A percentile compares a stretch with the other conserved stretches of the same genome.
Evolutionary conservation across 176 grass and related monocot species (phyloP).

Genomic region (Hyparrhenia diplandra): DNA sequence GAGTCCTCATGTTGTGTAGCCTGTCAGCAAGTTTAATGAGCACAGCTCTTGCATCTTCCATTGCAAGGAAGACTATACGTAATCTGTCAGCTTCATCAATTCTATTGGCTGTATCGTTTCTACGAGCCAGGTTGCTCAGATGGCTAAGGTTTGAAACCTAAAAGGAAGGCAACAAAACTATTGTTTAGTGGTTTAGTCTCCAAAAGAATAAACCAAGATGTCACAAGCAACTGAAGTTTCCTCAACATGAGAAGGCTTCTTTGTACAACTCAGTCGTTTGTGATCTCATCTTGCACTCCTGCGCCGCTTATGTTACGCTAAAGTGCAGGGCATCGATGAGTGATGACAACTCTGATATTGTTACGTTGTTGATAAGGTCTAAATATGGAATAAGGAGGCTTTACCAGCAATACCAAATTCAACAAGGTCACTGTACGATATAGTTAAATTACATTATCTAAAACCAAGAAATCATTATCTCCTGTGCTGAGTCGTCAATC

Average conservation of each 20-base stretch:
- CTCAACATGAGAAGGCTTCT: background rate
- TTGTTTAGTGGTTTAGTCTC: background rate
- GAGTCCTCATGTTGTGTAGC: constrained; percentile 70
- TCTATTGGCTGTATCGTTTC: constrained; percentile 67
- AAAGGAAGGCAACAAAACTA: background rate
- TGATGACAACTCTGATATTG: background rate
- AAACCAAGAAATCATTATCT: background rate
- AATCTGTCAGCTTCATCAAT: constrained; percentile 67
- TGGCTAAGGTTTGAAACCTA: constrained; percentile 83
- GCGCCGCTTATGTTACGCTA: background rate
- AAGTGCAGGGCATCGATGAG: background rate
- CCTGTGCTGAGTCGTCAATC: background rate
- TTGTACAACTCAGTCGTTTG: background rate
- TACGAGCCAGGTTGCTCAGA: constrained; percentile 78
- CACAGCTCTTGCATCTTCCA: constrained; percentile 65
- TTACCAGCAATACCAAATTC: background rate
- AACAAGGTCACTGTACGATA: background rate
- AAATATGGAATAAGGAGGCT: background rate
- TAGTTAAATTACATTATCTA: background rate
- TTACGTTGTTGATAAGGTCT: background rate
- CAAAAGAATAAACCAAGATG: background rate
- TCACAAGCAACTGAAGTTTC: background rate
- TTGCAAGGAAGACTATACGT: constrained; percentile 68
- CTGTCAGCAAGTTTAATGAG: constrained; percentile 80
- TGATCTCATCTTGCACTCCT: background rate